These are phyloP conservation scores for Apiotrichum akiyoshidainum DNA, from an alignment of 1,284 basidiomycete genomes.

Conservation along the genomic window DNA sequence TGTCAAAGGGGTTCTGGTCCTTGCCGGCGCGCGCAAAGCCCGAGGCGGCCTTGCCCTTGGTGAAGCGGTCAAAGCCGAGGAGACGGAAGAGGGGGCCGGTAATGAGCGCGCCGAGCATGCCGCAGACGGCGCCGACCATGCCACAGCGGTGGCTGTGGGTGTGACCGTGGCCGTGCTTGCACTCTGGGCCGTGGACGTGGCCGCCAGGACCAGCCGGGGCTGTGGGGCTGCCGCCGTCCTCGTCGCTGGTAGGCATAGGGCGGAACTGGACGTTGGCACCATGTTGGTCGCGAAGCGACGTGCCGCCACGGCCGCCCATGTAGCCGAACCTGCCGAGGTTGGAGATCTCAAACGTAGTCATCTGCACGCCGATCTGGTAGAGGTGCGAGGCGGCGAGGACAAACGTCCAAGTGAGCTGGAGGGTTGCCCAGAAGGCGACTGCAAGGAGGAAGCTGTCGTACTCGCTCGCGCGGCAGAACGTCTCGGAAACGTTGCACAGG, in stretches of 20 bases:
- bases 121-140: conserved; percentile 38
- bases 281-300: conserved; percentile 47
- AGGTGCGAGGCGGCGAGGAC: conserved; percentile 80
- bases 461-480: conserved; percentile 63
- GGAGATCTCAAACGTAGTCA: conserved; percentile 94
- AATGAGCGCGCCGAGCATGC: conserved; percentile 24
- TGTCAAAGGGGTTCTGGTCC: conserved; percentile 87
- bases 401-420: conserved; percentile 90
- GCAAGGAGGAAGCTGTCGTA: conserved; percentile 80
- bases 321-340: conserved; percentile 93
- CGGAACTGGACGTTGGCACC: conserved; percentile 39
- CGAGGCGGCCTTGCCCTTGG: conserved; percentile 78
- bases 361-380: conserved; percentile 88
- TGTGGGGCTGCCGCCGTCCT: not conserved
- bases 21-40: conserved; percentile 63
- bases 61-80: conserved; percentile 89
- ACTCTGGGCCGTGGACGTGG: conserved; percentile 9
- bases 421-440: conserved; percentile 74
- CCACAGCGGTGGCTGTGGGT: conserved; percentile 46
- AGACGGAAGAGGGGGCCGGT: conserved; percentile 65
- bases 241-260: conserved; percentile 10
- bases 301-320: conserved; percentile 86
- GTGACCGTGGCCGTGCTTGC: conserved; percentile 22
- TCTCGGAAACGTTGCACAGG: conserved; percentile 63
- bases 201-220: not conserved